phyloP scores from a whole-genome alignment of 352 stramenopile species.

The Phytophthora sansomeana region DNA sequence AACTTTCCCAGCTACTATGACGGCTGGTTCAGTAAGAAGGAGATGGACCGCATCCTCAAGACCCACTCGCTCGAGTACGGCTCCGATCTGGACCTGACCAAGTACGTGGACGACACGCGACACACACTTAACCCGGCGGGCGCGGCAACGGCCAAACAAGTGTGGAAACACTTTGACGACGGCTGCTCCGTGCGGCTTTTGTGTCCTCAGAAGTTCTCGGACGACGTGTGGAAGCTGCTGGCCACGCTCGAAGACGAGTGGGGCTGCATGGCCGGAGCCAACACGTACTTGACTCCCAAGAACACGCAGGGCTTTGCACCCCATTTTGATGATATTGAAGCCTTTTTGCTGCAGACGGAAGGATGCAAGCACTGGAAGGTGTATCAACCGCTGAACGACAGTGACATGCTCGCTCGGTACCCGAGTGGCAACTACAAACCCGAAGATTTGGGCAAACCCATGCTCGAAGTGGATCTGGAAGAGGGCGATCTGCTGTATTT shows the following conservation, averaged over 20 bases:
- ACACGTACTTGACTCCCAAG: constrained; percentile 94
- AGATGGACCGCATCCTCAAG: constrained; percentile 80
- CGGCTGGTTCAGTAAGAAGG: constrained; percentile 75
- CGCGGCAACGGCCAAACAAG: constrained; percentile 62
- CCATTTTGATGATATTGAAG: constrained; percentile 98
- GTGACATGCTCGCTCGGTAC: constrained; percentile 64
- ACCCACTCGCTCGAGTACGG: constrained; percentile 84
- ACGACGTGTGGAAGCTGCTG: constrained; percentile 90
- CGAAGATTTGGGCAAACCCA: constrained; percentile 79
- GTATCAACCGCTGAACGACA: constrained; percentile 72
- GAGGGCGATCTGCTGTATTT: constrained; percentile 93
- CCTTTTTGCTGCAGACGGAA: constrained; percentile 95
- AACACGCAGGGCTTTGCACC: constrained; percentile 96
- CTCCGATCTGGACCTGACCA: constrained; percentile 87
- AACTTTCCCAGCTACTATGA: constrained; percentile 78
- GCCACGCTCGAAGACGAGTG: constrained; percentile 95
- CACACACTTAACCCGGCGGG: constrained; percentile 71
- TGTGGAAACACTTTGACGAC: constrained; percentile 86
- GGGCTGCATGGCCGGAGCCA: constrained; percentile 94
- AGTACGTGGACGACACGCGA: constrained; percentile 87
- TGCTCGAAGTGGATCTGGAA: constrained; percentile 85
- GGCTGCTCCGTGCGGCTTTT: constrained; percentile 93
- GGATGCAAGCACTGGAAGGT: constrained; percentile 95
- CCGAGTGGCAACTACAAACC: constrained; percentile 81
- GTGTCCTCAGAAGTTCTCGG: constrained; percentile 94